A percentile compares a stretch with the other conserved stretches of the same genome.
Evolutionary conservation across 768 basidiomycete species (phyloP).

Genomic region (Podaxis carcinomalis): DNA sequence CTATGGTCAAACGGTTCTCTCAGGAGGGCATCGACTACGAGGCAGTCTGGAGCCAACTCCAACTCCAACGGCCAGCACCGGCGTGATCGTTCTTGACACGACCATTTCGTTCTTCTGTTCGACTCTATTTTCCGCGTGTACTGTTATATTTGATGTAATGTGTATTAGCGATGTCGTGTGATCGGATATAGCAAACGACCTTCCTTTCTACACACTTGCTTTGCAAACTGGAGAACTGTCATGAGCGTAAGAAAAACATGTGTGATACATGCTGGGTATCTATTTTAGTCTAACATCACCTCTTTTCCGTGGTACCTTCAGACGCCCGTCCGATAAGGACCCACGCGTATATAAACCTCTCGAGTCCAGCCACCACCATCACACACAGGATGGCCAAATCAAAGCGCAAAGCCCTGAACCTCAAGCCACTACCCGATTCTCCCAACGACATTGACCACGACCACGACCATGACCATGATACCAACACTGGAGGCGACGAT

Average conservation of each 20-base stretch:
- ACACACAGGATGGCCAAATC: neutral
- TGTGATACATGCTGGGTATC: neutral
- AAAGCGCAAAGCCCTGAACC: neutral
- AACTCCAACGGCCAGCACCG: neutral
- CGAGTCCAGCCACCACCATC: neutral
- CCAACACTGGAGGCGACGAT: neutral
- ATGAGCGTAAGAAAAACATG: neutral
- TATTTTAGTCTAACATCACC: neutral
- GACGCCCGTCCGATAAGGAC: neutral
- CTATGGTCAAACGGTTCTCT: constrained; percentile 23
- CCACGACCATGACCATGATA: neutral
- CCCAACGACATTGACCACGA: neutral
- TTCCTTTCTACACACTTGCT: neutral
- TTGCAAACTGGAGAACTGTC: neutral
- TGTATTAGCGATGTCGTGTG: neutral
- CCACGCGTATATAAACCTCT: neutral
- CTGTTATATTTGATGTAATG: too few relatives aligned
- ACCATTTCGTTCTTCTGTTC: neutral
- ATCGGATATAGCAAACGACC: neutral
- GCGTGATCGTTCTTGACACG: neutral
- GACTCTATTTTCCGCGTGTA: neutral
- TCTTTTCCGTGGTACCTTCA: neutral
- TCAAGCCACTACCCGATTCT: neutral
- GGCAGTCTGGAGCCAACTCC: constrained; percentile 21
- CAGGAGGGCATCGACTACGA: constrained; percentile 27